These are phyloP conservation scores for Gnomoniopsis sp. DNA, from an alignment of 2,329 filamentous ascomycete species.

Conservation along the genomic window DNA sequence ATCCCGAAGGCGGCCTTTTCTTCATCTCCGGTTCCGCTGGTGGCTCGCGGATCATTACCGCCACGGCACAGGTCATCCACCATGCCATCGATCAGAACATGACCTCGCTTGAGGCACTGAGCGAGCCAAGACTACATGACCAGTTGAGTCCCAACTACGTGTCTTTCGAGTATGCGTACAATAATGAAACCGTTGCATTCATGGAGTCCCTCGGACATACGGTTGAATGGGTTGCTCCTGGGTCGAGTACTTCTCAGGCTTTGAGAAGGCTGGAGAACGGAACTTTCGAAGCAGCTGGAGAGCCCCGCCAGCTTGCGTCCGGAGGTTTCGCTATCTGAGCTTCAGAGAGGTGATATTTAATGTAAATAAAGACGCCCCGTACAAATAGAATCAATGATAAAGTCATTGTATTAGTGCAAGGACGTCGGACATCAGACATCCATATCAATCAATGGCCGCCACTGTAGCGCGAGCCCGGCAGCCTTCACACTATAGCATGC, in stretches of 20 bases:
- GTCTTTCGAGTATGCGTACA: conserved; percentile 66
- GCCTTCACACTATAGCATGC: too few species aligned
- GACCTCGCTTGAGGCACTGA: conserved; percentile 59
- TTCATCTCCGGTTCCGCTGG: conserved; percentile 74
- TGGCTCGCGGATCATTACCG: conserved; percentile 78
- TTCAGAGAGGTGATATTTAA: background rate
- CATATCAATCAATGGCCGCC: too few species aligned
- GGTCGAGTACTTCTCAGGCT: conserved; percentile 67
- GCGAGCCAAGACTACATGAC: conserved; percentile 70
- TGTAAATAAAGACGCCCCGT: background rate
- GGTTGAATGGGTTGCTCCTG: conserved; percentile 63
- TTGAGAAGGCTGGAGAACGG: conserved; percentile 53
- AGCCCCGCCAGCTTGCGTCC: conserved; percentile 16
- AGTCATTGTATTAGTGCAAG: too few species aligned
- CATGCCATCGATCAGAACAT: conserved; percentile 65
- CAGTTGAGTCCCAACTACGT: conserved; percentile 72
- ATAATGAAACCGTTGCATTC: conserved; percentile 60
- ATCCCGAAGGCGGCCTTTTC: conserved; percentile 59
- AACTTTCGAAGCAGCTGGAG: conserved; percentile 16
- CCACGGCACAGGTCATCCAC: conserved; percentile 71
- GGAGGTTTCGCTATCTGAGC: conserved; percentile 14
- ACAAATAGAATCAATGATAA: background rate
- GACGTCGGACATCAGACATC: too few species aligned
- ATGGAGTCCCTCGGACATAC: conserved; percentile 67
- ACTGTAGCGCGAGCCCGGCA: too few species aligned